Evolutionary conservation across 768 basidiomycete genomes (phyloP).

Genomic region (Galerina marginata): DNA sequence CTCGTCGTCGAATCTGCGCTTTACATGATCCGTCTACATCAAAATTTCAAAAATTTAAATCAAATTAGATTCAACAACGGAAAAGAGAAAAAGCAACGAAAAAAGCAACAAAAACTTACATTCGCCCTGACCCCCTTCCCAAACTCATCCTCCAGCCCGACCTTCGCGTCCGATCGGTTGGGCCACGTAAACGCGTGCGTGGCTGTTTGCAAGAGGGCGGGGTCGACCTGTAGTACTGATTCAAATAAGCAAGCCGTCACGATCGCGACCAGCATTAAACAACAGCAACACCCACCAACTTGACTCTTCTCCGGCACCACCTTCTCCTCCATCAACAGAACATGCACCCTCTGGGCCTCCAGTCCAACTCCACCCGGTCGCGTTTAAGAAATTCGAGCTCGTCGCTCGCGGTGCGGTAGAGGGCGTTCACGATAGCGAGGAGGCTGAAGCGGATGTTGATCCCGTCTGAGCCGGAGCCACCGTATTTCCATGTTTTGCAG

Average conservation of each 20-base stretch:
- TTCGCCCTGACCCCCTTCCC: constrained; percentile 45
- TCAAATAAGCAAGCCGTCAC: too few species aligned
- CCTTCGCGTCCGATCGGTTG: constrained; percentile 30
- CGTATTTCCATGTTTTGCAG: constrained; percentile 51
- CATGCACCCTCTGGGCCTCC: constrained; percentile 35
- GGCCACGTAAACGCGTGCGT: constrained; percentile 21
- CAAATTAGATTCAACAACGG: background rate
- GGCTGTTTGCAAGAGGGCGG: constrained; percentile 35
- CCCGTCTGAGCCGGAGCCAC: constrained; percentile 47
- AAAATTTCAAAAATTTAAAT: background rate
- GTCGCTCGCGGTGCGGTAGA: constrained; percentile 53
- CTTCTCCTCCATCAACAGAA: too few species aligned
- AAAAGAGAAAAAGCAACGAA: background rate
- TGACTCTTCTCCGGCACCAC: too few species aligned
- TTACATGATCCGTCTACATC: constrained; percentile 54
- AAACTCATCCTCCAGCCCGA: constrained; percentile 56
- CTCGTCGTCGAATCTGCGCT: constrained; percentile 67
- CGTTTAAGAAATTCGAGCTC: constrained; percentile 58
- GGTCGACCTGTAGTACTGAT: constrained; percentile 39
- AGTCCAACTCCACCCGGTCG: constrained; percentile 50
- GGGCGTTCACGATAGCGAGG: constrained; percentile 62
- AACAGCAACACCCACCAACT: too few species aligned
- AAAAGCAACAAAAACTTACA: constrained; percentile 39
- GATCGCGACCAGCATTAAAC: too few species aligned
- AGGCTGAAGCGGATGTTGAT: constrained; percentile 63